Evolutionary conservation across 305 asterid genomes (phyloP), one percentile per base, ranked within the genome.

Genomic region (Stenogyne calaminthoides): DNA sequence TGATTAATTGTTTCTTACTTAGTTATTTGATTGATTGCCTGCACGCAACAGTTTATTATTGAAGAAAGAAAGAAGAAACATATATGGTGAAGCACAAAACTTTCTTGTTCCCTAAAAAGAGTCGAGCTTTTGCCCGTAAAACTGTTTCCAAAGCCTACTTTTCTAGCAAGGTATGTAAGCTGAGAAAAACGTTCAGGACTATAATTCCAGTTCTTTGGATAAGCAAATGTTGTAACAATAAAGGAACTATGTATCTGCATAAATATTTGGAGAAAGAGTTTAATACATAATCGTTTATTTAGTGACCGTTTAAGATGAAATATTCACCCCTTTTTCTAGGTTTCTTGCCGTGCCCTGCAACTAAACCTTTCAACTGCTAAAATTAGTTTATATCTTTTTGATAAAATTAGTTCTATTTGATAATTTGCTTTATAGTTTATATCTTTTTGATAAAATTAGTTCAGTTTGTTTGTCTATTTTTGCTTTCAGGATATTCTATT

Each of bases 81-180:
- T 59, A 62, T 52, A 52, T 52, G 58, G 73, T 79, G 86, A 78
- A 82, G 46, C 84, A 82, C 78, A 77, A 82, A 72, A 74, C 71
- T 69, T 72, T 70, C 32, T 77, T 81, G 92, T 77, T 80, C 84
- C 89, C 92, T 63, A 65, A 40, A 78, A 85, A 76, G 84, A 71
- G 80, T 83, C 82, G 76, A 78, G 71, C 73, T 78, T 71, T 64
- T 75, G 85, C 83, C 78, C 59, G 27, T 66, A 71, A 68, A 78
- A 75, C 71, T 69, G 25, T 62, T 27, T 52, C 36, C 57, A n/a
- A n/a, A n/a, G n/a, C n/a, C n/a, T n/a, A 40, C 64, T 67, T 75
- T 8, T 59, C 42, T 40, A 39, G 55, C 29, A 25, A 2, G 3
- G 29, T 25, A 25, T 25, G 2, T 25, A 25, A 25, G 34, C 29